These are phyloP conservation scores for Colletotrichum tropicale DNA, from an alignment of 2,329 filamentous ascomycete genomes.

Conservation along the genomic window DNA sequence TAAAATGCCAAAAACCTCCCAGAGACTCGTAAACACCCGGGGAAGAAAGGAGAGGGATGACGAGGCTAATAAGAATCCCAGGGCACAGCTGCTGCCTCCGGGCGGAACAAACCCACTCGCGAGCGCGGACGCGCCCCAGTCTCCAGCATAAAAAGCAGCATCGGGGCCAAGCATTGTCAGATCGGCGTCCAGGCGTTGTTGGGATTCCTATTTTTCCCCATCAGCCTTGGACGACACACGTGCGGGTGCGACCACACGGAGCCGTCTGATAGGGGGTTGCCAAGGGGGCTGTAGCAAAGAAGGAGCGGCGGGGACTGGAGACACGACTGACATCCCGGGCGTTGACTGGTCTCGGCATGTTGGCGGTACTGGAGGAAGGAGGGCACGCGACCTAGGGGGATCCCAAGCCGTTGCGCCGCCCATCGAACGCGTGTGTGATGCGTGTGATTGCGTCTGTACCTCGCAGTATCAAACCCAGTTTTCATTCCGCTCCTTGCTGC, in stretches of 20 bases:
- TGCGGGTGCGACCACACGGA: slow-evolving; percentile 6
- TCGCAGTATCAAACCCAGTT: not conserved
- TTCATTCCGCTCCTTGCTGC: not conserved
- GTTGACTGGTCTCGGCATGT: not conserved
- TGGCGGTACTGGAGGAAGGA: not conserved
- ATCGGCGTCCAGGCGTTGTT: slow-evolving; percentile 1
- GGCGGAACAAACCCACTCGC: slow-evolving; percentile 8
- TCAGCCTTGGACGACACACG: slow-evolving; percentile 3
- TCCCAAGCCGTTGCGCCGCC: not conserved
- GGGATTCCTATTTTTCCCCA: not conserved
- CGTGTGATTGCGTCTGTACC: not conserved
- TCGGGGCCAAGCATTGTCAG: slow-evolving; percentile 4
- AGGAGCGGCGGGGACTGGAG: slow-evolving; percentile 8
- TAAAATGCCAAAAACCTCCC: not conserved
- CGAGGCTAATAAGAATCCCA: slow-evolving; percentile 7
- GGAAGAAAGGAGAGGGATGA: not conserved
- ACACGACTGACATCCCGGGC: slow-evolving; percentile 11
- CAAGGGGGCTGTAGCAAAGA: not conserved
- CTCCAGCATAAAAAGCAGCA: not conserved
- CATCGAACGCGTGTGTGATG: not conserved
- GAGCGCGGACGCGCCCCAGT: not conserved
- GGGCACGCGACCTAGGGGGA: slow-evolving; percentile 8
- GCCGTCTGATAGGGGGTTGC: not conserved
- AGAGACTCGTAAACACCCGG: not conserved
- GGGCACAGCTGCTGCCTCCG: not conserved